Evolutionary conservation across 345 rosid species (phyloP).

Genomic region (Erodium maritimum): DNA sequence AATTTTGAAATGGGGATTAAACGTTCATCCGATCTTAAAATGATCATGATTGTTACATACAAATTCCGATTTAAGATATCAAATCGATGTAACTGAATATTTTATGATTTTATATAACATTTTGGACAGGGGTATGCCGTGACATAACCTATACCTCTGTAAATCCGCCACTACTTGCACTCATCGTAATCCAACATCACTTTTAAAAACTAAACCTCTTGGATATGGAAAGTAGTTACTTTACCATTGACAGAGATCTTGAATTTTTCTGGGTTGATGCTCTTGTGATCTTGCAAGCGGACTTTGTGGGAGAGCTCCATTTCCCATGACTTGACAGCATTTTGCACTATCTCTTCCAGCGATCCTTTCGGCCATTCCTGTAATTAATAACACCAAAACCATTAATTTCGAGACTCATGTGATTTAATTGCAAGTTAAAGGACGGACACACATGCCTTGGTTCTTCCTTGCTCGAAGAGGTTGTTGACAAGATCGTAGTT

Average conservation of each 20-base stretch:
- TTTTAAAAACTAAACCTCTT: no score
- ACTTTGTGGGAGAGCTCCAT: constrained; percentile 75
- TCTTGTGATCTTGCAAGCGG: constrained; percentile 54
- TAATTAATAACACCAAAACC: not conserved
- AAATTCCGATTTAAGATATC: no score
- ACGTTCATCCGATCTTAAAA: no score
- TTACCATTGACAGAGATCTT: constrained; percentile 72
- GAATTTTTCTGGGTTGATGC: constrained; percentile 57
- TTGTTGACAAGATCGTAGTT: constrained; percentile 15
- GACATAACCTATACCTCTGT: no score
- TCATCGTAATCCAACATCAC: no score
- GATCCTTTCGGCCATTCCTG: constrained; percentile 78
- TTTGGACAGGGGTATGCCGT: no score
- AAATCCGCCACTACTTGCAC: no score
- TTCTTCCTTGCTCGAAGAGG: constrained; percentile 24
- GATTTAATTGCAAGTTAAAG: not conserved
- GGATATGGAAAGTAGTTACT: no score
- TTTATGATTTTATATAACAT: no score
- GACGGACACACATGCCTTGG: constrained; percentile 9
- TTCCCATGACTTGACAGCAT: constrained; percentile 80
- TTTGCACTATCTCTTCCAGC: constrained; percentile 66
- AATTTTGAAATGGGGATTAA: no score
- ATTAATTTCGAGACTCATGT: not conserved
- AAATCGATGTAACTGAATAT: no score
- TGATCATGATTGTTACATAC: no score